Conservation (phyloP, 495 filamentous ascomycete genomes). For the Ramalina intermedia region DNA sequence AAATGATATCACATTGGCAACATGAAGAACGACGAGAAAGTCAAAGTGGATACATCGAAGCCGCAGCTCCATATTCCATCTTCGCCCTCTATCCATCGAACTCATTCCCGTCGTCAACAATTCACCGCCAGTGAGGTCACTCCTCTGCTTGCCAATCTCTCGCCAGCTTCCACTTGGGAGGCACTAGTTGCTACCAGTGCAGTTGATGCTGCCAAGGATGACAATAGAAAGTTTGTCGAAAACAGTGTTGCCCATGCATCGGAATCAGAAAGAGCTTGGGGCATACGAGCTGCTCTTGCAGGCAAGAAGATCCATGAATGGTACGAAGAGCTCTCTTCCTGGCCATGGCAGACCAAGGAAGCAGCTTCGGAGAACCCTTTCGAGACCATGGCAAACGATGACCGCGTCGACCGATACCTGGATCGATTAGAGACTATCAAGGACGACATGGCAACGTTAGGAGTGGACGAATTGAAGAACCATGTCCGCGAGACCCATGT, state of each 20-base stretch:
- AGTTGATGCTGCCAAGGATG: conserved; percentile 32
- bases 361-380: background rate
- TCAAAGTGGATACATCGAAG: too few relatives aligned
- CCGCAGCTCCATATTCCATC: too few relatives aligned
- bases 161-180: conserved; percentile 39
- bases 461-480: conserved; percentile 80
- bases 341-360: conserved; percentile 45
- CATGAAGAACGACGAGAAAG: too few relatives aligned
- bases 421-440: conserved; percentile 62
- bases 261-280: conserved; percentile 52
- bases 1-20: too few relatives aligned
- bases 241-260: conserved; percentile 53
- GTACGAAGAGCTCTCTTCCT: conserved; percentile 59
- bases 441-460: conserved; percentile 60
- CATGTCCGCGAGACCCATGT: conserved; percentile 74
- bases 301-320: conserved; percentile 62
- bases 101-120: conserved; percentile 15
- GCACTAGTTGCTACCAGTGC: conserved; percentile 40
- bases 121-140: conserved; percentile 21
- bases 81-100: conserved; percentile 19
- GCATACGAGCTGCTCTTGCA: conserved; percentile 56
- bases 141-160: conserved; percentile 39
- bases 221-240: conserved; percentile 39
- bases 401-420: conserved; percentile 51
- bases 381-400: background rate